Base-by-base conservation (phyloP, 257 asterid species). In the Gentiana straminea region DNA sequence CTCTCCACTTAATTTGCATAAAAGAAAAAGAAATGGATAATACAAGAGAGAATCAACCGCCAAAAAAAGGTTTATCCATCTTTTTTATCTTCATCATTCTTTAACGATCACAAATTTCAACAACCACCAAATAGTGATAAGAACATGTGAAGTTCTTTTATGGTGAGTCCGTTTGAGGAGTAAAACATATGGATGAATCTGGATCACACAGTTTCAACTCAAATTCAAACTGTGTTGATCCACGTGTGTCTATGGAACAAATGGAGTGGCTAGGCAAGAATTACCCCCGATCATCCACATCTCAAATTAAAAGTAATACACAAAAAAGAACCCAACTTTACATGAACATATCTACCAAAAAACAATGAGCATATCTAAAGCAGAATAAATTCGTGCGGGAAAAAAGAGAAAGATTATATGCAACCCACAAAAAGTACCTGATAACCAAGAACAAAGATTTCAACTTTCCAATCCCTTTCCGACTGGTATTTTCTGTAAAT, bases 41-140 rank as follows among this genome's bases (percentile, higher is more conserved):
- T 47, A 58, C n/a, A 24, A 24, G 24, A 24, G 48, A 24, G 13
- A 65, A 65, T 58, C 70, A 52, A 63, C 58, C 64, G 56, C 13
- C 46, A 58, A 44, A 60, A 65, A 24, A 24, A 24, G 24, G 54
- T 53, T 55, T 33, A 50, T 13, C 35, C 13, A 35, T 35, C 33
- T 56, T 39, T 8, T 32, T 39, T 35, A 7, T 41, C 35, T 34
- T 5, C 0, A 7, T 34, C 1, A 39, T 38, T 35, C 49, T 48
- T 24, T 24, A 24, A 24, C 24, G 1, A 24, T 37, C 35, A 12
- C 51, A 64, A 37, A 3, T 13, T 55, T 55, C 62, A 55, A 56
- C 35, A 49, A 38, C 61, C 59, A 35, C 43, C 39, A 35, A 51
- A 51, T 7, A 54, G 12, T 38, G 36, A 50, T 34, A 46, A 53